A percentile compares a stretch with the other conserved stretches of the same genome.
Evolutionary conservation across 2,329 filamentous ascomycete genomes (phyloP).

Genomic region (Lachnellula willkommii): DNA sequence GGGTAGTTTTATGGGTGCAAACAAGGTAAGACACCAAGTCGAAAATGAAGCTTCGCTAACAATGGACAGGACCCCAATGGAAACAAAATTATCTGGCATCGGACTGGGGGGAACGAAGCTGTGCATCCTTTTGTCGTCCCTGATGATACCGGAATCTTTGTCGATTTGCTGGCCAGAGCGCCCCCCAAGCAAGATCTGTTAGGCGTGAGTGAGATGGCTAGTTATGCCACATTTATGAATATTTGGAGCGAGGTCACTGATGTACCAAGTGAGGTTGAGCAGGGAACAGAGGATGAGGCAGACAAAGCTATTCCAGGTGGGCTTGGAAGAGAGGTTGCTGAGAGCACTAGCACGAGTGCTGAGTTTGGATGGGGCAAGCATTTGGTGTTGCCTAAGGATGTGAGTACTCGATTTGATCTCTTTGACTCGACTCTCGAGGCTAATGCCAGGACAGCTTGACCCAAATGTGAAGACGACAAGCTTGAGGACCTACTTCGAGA

Average conservation of each 20-base stretch:
- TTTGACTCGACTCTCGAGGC: neutral
- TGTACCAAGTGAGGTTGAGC: constrained; percentile 6
- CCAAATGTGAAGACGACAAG: constrained; percentile 15
- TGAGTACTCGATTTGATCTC: constrained; percentile 5
- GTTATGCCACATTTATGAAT: constrained; percentile 13
- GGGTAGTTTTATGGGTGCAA: constrained; percentile 2
- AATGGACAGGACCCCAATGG: constrained; percentile 2
- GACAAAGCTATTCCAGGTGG: constrained; percentile 28
- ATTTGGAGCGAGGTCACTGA: constrained; percentile 19
- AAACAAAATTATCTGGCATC: constrained; percentile 11
- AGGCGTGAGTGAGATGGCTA: constrained; percentile 16
- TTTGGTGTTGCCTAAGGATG: constrained; percentile 14
- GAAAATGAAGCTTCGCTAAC: neutral
- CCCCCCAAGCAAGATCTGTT: constrained; percentile 20
- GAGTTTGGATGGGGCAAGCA: constrained; percentile 34
- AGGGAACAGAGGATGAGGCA: constrained; percentile 19
- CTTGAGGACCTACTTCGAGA: constrained; percentile 18
- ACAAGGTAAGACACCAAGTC: no score
- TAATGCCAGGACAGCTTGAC: constrained; percentile 14
- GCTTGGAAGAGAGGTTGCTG: constrained; percentile 31
- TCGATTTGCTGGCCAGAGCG: constrained; percentile 20
- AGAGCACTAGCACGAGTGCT: constrained; percentile 33
- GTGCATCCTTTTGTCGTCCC: constrained; percentile 27
- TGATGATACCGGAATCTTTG: constrained; percentile 30
- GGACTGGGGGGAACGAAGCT: constrained; percentile 9